Evolutionary conservation across 306 rosid genomes (phyloP).

Genomic region (Cucumis sativus): DNA sequence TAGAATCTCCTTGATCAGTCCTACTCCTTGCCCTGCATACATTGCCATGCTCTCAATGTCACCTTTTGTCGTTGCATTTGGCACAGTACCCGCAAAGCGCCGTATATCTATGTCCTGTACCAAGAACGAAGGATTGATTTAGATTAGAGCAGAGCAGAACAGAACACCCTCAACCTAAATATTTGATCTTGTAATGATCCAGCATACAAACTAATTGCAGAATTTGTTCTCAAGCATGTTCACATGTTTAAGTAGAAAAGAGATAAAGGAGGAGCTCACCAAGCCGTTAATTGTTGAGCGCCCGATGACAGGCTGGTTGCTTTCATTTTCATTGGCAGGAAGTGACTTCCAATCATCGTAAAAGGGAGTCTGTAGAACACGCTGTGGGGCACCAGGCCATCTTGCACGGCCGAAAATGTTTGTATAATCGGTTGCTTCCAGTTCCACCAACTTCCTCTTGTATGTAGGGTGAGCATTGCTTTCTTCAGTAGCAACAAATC

Average conservation of each 20-base stretch:
- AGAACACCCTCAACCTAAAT: not conserved
- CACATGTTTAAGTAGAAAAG: not conserved
- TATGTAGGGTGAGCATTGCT: constrained; percentile 71
- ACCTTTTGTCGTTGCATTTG: constrained; percentile 44
- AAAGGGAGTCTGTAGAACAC: constrained; percentile 63
- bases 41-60: constrained; percentile 76
- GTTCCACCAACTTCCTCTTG: constrained; percentile 61
- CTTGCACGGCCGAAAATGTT: constrained; percentile 71
- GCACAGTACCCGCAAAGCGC: constrained; percentile 54
- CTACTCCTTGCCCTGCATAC: constrained; percentile 78
- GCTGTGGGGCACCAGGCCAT: constrained; percentile 71
- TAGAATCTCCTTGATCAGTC: constrained; percentile 54
- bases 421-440: constrained; percentile 52
- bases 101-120: constrained; percentile 48
- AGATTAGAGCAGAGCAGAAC: too few species aligned
- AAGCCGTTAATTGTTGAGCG: constrained; percentile 47
- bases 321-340: constrained; percentile 50
- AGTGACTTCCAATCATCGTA: constrained; percentile 54
- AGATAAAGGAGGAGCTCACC: constrained; percentile 21
- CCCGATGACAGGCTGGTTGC: constrained; percentile 54
- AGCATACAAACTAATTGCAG: not conserved
- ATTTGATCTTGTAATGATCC: not conserved
- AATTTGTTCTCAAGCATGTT: not conserved
- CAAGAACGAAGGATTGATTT: not conserved
- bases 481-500: constrained; percentile 79